Conservation (phyloP, 108 stramenopile species). For the Skeletonema costatum region DNA sequence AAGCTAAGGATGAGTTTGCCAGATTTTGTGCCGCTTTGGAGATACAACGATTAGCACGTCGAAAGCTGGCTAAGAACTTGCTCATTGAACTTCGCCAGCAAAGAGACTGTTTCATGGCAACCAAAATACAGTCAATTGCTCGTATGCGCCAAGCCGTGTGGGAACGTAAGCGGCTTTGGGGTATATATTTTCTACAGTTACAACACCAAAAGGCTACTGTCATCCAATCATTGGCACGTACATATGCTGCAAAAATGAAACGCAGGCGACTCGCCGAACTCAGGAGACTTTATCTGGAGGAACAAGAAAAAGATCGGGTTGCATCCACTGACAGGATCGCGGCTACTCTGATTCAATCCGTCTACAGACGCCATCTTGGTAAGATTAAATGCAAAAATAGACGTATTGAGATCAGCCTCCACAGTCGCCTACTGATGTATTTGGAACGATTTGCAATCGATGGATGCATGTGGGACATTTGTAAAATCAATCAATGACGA, state of each 20-base stretch:
- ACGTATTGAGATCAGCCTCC: constrained; percentile 29
- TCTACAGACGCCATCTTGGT: constrained; percentile 22
- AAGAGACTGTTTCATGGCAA: constrained; percentile 13
- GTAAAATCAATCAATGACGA: constrained; percentile 47
- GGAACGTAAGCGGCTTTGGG: constrained; percentile 15
- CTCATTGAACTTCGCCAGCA: constrained; percentile 6
- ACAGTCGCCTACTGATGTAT: constrained; percentile 33
- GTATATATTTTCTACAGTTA: background rate
- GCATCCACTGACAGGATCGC: background rate
- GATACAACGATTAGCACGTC: constrained; percentile 17
- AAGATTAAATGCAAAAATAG: constrained; percentile 8
- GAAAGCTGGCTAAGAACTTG: constrained; percentile 9
- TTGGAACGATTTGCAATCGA: constrained; percentile 34
- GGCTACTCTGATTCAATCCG: constrained; percentile 34
- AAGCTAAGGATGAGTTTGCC: background rate
- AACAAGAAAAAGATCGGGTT: constrained; percentile 8
- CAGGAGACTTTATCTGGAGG: background rate
- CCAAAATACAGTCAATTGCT: constrained; percentile 25
- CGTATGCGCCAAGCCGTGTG: constrained; percentile 1
- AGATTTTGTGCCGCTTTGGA: constrained; percentile 23
- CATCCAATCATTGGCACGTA: constrained; percentile 8
- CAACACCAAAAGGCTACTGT: constrained; percentile 9
- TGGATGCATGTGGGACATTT: constrained; percentile 37
- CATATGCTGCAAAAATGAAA: constrained; percentile 1
- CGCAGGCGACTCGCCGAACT: constrained; percentile 3